These are phyloP conservation scores for Russula vinacea DNA, from an alignment of 768 basidiomycete genomes.

Conservation along the genomic window DNA sequence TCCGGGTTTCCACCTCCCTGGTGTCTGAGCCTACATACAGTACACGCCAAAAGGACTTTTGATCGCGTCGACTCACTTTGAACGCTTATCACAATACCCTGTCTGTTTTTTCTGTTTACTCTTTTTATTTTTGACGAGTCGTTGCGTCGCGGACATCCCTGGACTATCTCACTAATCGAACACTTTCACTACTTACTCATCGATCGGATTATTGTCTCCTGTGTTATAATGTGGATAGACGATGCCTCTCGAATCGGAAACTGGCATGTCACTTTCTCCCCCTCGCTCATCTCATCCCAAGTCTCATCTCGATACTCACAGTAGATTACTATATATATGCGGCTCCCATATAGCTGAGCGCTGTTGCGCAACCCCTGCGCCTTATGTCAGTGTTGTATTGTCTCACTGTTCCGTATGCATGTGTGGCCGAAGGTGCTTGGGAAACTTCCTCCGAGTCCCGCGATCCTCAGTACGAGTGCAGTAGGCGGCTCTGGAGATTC, in stretches of 20 bases:
- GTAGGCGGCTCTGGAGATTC: too few species aligned
- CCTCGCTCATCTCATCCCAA: not conserved
- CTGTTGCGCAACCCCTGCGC: too few species aligned
- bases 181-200: not conserved
- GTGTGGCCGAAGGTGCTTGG: too few species aligned
- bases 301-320: not conserved
- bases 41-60: not conserved
- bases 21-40: constrained; percentile 39
- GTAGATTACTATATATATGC: not conserved
- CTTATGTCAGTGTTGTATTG: too few species aligned
- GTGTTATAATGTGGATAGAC: not conserved
- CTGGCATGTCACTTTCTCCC: not conserved
- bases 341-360: too few species aligned
- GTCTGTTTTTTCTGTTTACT: not conserved
- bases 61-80: not conserved
- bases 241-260: not conserved
- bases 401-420: too few species aligned
- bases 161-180: not conserved
- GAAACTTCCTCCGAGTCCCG: too few species aligned
- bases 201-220: not conserved
- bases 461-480: too few species aligned
- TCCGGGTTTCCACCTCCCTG: constrained; percentile 66
- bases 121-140: not conserved
- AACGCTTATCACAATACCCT: not conserved
- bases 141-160: not conserved